Base-by-base conservation (phyloP, 352 stramenopile species). In the Phytophthora ramorum region DNA sequence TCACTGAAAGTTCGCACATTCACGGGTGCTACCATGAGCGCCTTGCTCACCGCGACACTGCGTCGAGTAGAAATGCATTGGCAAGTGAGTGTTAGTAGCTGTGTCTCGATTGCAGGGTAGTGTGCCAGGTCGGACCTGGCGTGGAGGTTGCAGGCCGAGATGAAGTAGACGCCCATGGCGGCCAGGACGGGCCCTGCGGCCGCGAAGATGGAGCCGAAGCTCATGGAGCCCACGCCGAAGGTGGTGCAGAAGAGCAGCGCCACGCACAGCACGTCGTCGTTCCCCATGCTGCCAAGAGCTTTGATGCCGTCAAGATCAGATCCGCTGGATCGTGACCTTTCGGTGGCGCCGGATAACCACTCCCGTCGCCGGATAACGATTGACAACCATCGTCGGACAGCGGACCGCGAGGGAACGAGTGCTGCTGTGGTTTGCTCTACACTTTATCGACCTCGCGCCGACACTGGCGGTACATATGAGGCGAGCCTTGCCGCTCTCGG, bases 61-160 rank as follows among this genome's bases (percentile, higher is more conserved):
- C 7, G 52, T 4, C 2, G 19, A 61, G 17, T 8, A 22, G 14
- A 16, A 2, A 13, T n/a, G 14, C 34, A 40, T n/a, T 40, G 34
- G 12, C 4, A n/a, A 40, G 34, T n/a, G 14, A n/a, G 12, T 13
- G 14, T 40, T n/a, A 13, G 34, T 40, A 40, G 8, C 34, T n/a
- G 9, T 13, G 9, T 17, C 7, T 9, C 0, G 9, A 9, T 28
- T 30, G 28, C 13, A 32, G 14, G 5, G 28, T 2, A 47, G 28
- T 51, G 28, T 13, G 32, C 6, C 28, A n/a, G 12, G 40, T 10
- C 40, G 2, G 44, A 87, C 78, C 78, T 87, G 14, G 83, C 78
- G 59, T 91, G 84, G 22, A 91, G 79, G 38, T 92, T 92, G 70
- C 84, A 90, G 24, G 80, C 79, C n/a, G 85, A 90, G 48, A 91